Percentiles rank a stretch among this genome's conserved stretches.
phyloP scores from a whole-genome alignment of 2,329 filamentous ascomycete genomes.

The Hypoxylon rubiginosum region DNA sequence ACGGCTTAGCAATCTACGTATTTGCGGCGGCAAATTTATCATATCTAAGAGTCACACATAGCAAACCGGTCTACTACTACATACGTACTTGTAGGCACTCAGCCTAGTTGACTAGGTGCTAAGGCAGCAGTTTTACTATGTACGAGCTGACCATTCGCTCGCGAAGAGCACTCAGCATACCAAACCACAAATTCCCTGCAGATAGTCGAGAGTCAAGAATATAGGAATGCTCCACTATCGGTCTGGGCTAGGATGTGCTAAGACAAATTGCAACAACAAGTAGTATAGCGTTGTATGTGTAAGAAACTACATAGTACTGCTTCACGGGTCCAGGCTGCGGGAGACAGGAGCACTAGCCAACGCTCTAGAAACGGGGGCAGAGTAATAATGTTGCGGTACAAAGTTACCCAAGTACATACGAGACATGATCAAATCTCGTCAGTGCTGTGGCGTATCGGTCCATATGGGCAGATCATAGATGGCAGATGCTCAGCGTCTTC shows the following conservation, averaged over 20 bases:
- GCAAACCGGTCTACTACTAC: slow-evolving; percentile 26
- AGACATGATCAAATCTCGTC: slow-evolving; percentile 25
- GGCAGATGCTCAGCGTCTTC: slow-evolving; percentile 44
- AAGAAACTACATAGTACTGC: slow-evolving; percentile 26
- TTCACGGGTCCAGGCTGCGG: slow-evolving; percentile 29
- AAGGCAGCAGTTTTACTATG: background rate
- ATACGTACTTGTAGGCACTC: background rate
- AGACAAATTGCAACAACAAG: slow-evolving; percentile 35
- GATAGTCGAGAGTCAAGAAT: too few relatives aligned
- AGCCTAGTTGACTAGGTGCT: slow-evolving; percentile 19
- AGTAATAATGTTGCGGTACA: slow-evolving; percentile 1
- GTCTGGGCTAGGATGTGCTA: slow-evolving; percentile 29
- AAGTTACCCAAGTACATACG: slow-evolving; percentile 10
- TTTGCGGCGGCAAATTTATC: slow-evolving; percentile 34
- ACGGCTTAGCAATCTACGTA: slow-evolving; percentile 35
- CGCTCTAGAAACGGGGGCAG: slow-evolving; percentile 4
- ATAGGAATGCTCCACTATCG: slow-evolving; percentile 33
- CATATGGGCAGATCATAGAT: slow-evolving; percentile 42
- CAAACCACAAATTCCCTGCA: slow-evolving; percentile 34
- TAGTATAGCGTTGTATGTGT: slow-evolving; percentile 34
- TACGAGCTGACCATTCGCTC: background rate
- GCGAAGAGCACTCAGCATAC: slow-evolving; percentile 16
- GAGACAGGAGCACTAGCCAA: slow-evolving; percentile 14
- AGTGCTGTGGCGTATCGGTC: slow-evolving; percentile 30
- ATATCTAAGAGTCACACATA: slow-evolving; percentile 22